Percentiles rank a stretch among this genome's conserved stretches.
phyloP scores from a whole-genome alignment of 176 grass and related monocot genomes.

The Aegilops longissima region DNA sequence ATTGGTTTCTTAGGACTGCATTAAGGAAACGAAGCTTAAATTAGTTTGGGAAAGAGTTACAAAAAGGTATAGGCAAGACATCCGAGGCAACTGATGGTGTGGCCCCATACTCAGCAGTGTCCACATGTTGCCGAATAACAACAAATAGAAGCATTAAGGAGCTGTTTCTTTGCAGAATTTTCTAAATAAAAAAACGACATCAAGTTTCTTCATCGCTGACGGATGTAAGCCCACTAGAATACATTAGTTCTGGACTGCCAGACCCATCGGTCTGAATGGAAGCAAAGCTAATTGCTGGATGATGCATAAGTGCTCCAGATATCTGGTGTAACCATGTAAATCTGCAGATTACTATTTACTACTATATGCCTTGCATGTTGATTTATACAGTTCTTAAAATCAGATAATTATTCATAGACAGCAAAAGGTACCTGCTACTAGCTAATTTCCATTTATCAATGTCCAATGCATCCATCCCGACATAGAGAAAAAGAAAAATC shows the following conservation, averaged over 20 bases:
- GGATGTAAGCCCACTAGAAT: constrained; percentile 20
- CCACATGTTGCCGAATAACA: constrained; percentile 8
- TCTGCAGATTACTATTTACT: constrained; percentile 4
- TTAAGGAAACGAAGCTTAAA: constrained; percentile 13
- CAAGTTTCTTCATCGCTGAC: background rate
- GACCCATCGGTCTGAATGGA: background rate
- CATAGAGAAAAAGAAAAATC: constrained; percentile 95
- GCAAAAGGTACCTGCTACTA: constrained; percentile 66
- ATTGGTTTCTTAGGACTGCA: constrained; percentile 89
- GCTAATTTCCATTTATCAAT: constrained; percentile 98
- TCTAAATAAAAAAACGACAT: background rate
- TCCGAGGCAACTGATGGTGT: background rate
- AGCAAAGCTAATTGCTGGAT: constrained; percentile 5
- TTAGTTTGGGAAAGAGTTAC: background rate
- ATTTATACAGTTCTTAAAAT: constrained; percentile 8
- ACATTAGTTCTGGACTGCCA: background rate
- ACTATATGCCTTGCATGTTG: background rate
- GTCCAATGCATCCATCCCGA: constrained; percentile 98
- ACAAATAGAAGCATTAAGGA: constrained; percentile 15
- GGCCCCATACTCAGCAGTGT: background rate
- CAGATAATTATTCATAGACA: constrained; percentile 4
- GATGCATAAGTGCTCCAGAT: constrained; percentile 12
- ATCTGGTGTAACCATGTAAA: background rate
- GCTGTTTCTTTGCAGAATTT: constrained; percentile 6
- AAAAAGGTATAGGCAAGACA: constrained; percentile 15